Conservation (phyloP, 495 filamentous ascomycete species). For the Cladorrhinum samala region DNA sequence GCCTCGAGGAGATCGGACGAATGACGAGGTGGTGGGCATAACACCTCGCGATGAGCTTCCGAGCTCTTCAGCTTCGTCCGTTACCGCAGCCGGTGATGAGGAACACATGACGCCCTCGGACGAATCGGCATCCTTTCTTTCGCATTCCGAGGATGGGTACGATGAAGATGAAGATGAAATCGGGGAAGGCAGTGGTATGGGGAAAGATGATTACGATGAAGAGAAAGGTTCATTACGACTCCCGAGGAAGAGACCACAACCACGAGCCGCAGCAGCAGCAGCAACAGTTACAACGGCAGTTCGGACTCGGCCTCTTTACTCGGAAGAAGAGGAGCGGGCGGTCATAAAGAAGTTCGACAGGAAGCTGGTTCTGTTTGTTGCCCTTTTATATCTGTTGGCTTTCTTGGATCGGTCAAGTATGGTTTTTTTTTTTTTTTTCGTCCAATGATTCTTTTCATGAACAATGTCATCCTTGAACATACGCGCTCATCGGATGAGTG, state of each 20-base stretch:
- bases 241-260: background rate
- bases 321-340: slow-evolving; percentile 63
- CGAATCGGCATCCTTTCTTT: background rate
- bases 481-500: background rate
- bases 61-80: too few relatives aligned
- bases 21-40: too few relatives aligned
- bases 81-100: too few relatives aligned
- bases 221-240: background rate
- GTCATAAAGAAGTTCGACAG: slow-evolving; percentile 71
- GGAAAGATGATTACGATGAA: slow-evolving; percentile 1
- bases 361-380: slow-evolving; percentile 71
- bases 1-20: too few relatives aligned
- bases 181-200: slow-evolving; percentile 1
- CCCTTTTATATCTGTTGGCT: slow-evolving; percentile 72
- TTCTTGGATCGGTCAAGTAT: slow-evolving; percentile 75
- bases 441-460: background rate
- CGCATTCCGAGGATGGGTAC: slow-evolving; percentile 13
- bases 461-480: too few relatives aligned
- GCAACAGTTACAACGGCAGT: background rate
- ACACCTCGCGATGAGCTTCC: too few relatives aligned
- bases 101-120: background rate
- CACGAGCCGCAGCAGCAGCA: background rate
- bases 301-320: slow-evolving; percentile 41
- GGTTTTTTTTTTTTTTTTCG: slow-evolving; percentile 15
- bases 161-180: background rate